Conservation (phyloP, 352 stramenopile species). For the Globisporangium lucens region DNA sequence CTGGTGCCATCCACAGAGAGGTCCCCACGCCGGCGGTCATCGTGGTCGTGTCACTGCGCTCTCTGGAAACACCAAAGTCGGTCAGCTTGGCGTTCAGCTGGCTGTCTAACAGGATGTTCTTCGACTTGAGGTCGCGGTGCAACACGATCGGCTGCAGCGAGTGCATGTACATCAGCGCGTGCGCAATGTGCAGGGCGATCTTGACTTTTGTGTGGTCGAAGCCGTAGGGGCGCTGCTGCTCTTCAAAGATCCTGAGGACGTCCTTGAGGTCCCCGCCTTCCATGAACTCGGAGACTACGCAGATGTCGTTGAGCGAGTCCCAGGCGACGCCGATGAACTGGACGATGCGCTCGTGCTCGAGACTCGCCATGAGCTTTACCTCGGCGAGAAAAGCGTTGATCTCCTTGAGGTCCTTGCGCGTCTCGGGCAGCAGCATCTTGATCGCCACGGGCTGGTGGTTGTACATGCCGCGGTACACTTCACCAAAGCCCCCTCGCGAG, state of each 20-base stretch:
- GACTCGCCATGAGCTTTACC: slow-evolving; percentile 50
- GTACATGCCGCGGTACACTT: slow-evolving; percentile 30
- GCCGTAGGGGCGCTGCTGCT: slow-evolving; percentile 8
- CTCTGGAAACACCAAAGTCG: slow-evolving; percentile 49
- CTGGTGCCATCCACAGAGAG: too few species aligned
- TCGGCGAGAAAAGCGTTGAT: slow-evolving; percentile 52
- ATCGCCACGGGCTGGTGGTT: slow-evolving; percentile 46
- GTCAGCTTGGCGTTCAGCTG: slow-evolving; percentile 43
- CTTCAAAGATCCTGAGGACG: slow-evolving; percentile 24
- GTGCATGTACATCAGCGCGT: slow-evolving; percentile 54
- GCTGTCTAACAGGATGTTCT: slow-evolving; percentile 44
- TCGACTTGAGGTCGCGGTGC: slow-evolving; percentile 42
- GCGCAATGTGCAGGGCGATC: slow-evolving; percentile 39
- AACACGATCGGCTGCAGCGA: slow-evolving; percentile 27
- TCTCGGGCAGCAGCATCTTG: slow-evolving; percentile 53
- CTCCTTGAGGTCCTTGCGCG: slow-evolving; percentile 44
- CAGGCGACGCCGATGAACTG: slow-evolving; percentile 65
- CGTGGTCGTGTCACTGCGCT: slow-evolving; percentile 27
- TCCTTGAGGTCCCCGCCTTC: slow-evolving; percentile 41
- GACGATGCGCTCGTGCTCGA: slow-evolving; percentile 65
- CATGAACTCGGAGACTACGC: slow-evolving; percentile 50
- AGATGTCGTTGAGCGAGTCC: slow-evolving; percentile 38
- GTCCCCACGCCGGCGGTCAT: slow-evolving; percentile 46
- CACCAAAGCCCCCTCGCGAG: slow-evolving; percentile 20
- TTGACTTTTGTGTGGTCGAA: slow-evolving; percentile 31